A percentile compares a stretch with the other conserved stretches of the same genome.
Evolutionary conservation across 805 yeast genomes (phyloP).

Genomic region (Wickerhamiella qilinensis): DNA sequence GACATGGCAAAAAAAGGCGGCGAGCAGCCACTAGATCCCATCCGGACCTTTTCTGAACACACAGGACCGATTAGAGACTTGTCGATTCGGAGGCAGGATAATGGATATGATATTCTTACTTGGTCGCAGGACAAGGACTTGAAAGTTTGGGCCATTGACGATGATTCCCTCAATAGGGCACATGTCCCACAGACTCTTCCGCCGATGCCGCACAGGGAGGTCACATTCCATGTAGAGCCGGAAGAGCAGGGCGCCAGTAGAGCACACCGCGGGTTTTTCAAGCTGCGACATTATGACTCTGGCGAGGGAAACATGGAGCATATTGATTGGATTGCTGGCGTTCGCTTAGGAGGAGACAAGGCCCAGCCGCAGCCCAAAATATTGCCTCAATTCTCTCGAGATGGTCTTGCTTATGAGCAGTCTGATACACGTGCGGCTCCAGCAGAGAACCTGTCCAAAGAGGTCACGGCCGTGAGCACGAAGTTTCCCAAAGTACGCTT

Average conservation of each 20-base stretch:
- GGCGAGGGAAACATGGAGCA: constrained; percentile 15
- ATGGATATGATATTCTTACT: constrained; percentile 81
- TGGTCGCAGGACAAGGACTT: constrained; percentile 87
- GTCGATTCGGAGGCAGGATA: constrained; percentile 66
- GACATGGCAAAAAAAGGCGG: not conserved
- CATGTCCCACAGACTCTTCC: constrained; percentile 8
- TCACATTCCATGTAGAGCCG: constrained; percentile 5
- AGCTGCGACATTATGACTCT: constrained; percentile 2
- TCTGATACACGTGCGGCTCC: constrained; percentile 23
- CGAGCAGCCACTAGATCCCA: constrained; percentile 7
- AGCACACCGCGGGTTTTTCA: constrained; percentile 5
- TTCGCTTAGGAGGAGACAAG: constrained; percentile 41
- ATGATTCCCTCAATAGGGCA: constrained; percentile 32
- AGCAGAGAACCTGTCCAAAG: constrained; percentile 60
- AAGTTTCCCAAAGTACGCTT: constrained; percentile 76
- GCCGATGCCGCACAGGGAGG: constrained; percentile 3
- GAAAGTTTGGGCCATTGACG: constrained; percentile 59
- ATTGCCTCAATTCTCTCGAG: constrained; percentile 2
- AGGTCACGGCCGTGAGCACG: constrained; percentile 73
- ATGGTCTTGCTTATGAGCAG: constrained; percentile 16
- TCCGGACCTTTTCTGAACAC: constrained; percentile 61
- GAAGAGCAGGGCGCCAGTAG: not conserved
- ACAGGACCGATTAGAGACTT: constrained; percentile 75
- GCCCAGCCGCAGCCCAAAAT: not conserved
- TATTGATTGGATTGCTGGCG: constrained; percentile 87